phyloP scores from a whole-genome alignment of 1,284 basidiomycete genomes.

The Ustilago hordei region DNA sequence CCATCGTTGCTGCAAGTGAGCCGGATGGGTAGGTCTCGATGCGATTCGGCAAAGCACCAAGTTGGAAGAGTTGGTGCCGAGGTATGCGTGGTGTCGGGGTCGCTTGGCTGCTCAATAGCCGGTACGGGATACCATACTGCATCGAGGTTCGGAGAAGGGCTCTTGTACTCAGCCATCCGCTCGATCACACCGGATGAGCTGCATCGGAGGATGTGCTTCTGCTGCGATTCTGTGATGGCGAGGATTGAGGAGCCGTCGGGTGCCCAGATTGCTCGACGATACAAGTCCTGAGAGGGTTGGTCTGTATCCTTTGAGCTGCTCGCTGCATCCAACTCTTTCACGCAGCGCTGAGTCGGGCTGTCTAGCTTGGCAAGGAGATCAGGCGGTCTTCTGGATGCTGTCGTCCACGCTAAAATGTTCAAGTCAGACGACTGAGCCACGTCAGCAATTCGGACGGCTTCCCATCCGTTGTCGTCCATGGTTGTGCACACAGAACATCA shows the following conservation, averaged over 20 bases:
- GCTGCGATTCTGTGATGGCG: constrained; percentile 51
- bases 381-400: neutral
- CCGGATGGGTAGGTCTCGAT: constrained; percentile 49
- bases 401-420: constrained; percentile 14
- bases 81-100: neutral
- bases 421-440: constrained; percentile 23
- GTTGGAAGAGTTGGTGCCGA: neutral
- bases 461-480: constrained; percentile 17
- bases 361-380: constrained; percentile 7
- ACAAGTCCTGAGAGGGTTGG: constrained; percentile 21
- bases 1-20: constrained; percentile 47
- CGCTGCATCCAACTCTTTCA: too few species aligned
- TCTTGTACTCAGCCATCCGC: neutral
- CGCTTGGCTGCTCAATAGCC: constrained; percentile 12
- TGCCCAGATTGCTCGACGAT: constrained; percentile 44
- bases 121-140: constrained; percentile 57
- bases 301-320: too few species aligned
- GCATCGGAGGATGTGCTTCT: constrained; percentile 35
- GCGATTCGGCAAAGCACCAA: constrained; percentile 59
- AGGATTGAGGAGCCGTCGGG: constrained; percentile 54
- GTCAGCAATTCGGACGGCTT: constrained; percentile 2
- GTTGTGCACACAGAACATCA: neutral
- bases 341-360: neutral
- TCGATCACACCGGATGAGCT: neutral
- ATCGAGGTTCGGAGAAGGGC: constrained; percentile 54